These are phyloP conservation scores for Haematococcus lacustris DNA, from an alignment of 139 green algal genomes.

Conservation along the genomic window DNA sequence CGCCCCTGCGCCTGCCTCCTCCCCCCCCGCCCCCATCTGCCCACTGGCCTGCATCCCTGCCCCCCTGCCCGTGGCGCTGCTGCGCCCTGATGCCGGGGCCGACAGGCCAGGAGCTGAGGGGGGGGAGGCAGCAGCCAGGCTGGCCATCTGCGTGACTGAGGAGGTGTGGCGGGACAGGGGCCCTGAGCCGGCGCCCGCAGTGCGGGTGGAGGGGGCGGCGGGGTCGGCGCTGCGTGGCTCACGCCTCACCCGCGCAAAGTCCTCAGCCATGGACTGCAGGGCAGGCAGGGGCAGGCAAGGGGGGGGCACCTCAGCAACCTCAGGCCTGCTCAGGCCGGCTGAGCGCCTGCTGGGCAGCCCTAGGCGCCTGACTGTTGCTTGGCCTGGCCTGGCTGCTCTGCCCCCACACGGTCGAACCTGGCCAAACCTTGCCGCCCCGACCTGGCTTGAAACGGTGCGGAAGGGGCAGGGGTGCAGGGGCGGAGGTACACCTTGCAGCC, in stretches of 20 bases:
- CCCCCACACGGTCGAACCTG: too few relatives aligned
- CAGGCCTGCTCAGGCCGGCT: too few relatives aligned
- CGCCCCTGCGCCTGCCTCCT: too few relatives aligned
- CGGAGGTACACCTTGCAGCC: too few relatives aligned
- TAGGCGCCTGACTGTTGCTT: too few relatives aligned
- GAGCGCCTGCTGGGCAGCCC: too few relatives aligned
- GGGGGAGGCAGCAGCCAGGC: not conserved
- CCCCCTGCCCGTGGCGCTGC: not conserved
- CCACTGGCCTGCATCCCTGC: not conserved
- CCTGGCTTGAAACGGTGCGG: too few relatives aligned
- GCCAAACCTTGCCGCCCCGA: too few relatives aligned
- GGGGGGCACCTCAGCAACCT: too few relatives aligned
- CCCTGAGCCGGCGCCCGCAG: not conserved
- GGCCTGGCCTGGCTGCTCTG: too few relatives aligned
- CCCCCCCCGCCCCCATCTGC: not conserved
- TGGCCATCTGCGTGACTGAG: not conserved
- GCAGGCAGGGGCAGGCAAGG: too few relatives aligned
- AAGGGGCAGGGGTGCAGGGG: too few relatives aligned
- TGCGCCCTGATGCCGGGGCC: not conserved
- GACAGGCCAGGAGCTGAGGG: not conserved
- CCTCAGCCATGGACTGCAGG: slow-evolving; percentile 33
- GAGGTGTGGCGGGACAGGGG: not conserved
- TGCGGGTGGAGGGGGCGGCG: not conserved
- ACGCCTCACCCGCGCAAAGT: slow-evolving; percentile 24
- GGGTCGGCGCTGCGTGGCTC: not conserved